These are phyloP conservation scores for Eimeria necatrix DNA, from an alignment of 169 alveolate species.

Conservation along the genomic window DNA sequence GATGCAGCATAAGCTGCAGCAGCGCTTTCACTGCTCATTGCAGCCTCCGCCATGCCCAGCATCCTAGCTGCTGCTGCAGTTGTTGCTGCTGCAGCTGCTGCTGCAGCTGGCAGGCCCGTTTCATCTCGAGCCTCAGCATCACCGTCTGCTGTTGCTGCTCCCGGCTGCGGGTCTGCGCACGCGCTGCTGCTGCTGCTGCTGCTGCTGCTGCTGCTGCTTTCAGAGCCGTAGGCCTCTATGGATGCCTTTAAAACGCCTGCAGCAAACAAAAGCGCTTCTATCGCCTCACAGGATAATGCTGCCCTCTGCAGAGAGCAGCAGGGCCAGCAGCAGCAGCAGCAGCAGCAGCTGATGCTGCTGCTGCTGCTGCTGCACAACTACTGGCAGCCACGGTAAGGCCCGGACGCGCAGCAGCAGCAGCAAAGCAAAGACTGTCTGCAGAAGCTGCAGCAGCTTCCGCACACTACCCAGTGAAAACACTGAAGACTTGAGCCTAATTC, in stretches of 20 bases:
- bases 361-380: no score
- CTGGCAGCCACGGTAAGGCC: no score
- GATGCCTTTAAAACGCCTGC: conserved; percentile 74
- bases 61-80: conserved; percentile 27
- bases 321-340: no score
- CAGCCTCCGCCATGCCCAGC: conserved; percentile 55
- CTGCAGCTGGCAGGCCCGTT: conserved; percentile 1
- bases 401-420: no score
- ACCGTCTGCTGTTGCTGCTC: neutral
- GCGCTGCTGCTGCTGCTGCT: neutral
- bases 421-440: no score
- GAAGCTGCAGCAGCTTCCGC: no score
- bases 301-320: no score
- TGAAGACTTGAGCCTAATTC: no score
- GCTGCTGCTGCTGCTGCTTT: neutral
- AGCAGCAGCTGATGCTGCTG: no score
- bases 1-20: neutral
- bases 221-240: conserved; percentile 16
- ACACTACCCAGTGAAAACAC: no score
- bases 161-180: conserved; percentile 8
- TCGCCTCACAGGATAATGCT: no score
- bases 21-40: neutral
- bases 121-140: neutral
- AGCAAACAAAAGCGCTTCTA: no score
- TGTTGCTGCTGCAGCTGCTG: conserved; percentile 56